Base-by-base conservation (phyloP, 352 stramenopile genomes). In the Achlya hypogyna region DNA sequence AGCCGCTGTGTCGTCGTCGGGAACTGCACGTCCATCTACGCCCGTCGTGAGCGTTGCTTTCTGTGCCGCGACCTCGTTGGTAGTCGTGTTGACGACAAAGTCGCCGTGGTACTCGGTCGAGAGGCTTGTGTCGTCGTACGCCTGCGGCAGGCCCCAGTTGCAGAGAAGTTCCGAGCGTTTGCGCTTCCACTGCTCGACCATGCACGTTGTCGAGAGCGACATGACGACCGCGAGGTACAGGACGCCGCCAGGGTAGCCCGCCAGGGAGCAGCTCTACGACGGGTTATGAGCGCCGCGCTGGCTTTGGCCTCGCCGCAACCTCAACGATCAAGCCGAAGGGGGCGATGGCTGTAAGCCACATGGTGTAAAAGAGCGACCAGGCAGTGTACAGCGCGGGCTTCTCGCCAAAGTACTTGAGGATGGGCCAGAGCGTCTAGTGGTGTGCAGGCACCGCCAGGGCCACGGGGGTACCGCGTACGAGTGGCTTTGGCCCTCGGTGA, bases 161-260 rank as follows among this genome's bases (percentile, higher is more conserved):
- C 80, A 70, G 31, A 88, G 77, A 51, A 95, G 84, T 66, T 87
- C 78, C 31, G 79, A 84, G 40, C 87, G 75, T 68, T 97, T 94
- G 42, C 87, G 88, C 67, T 96, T 96, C 89, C 89, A 97, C 18
- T 80, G 82, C 73, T 97, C 88, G 6, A 96, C 78, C 54, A 97
- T 68, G 4, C 93, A 63, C 45, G 90, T 91, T 4, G 82, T 83
- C 88, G 87, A 96, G 54, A 96, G 78, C 40, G 78, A 82, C 27
- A 96, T 86, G 23, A 93, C 75, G 38, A 96, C 72, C 0, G 78
- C 78, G 42, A 89, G 87, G 2, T 88, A 56, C 25, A 34, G 42
- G 28, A 67, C 51, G 20, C 34, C 60, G 22, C 8, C 1, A 6
- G 20, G 20, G 16, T 42, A 40, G 3, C 35, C 42, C 14, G 18